These are phyloP conservation scores for Chimonanthus praecox DNA, from an alignment of 164 flowering plant genomes.

Conservation along the genomic window DNA sequence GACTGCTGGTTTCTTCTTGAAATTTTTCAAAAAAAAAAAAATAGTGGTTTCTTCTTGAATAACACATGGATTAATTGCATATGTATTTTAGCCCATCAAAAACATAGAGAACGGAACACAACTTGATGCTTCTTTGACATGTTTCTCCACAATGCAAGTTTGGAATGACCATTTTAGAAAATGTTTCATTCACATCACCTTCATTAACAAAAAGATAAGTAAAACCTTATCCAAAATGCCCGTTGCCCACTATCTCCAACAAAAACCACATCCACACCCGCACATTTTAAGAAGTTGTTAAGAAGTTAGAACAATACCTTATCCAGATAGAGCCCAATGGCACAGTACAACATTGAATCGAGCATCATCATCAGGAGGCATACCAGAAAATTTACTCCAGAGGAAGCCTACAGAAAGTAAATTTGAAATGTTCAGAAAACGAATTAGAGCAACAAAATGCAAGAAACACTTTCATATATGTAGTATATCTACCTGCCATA, in stretches of 20 bases:
- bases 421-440: not conserved
- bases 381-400: constrained; percentile 88
- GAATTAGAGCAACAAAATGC: not conserved
- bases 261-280: not conserved
- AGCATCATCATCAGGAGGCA: constrained; percentile 89
- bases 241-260: not conserved
- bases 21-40: too few species aligned
- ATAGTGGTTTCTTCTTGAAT: too few species aligned
- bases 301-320: constrained; percentile 53
- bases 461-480: not conserved
- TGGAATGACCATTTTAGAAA: too few species aligned
- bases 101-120: too few species aligned
- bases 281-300: not conserved
- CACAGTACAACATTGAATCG: constrained; percentile 71
- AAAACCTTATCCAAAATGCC: too few species aligned
- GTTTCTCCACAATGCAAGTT: too few species aligned
- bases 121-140: too few species aligned
- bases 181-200: too few species aligned
- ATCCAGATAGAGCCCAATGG: constrained; percentile 76
- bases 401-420: constrained; percentile 57
- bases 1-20: too few species aligned
- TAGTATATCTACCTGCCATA: constrained; percentile 71
- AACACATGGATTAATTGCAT: too few species aligned
- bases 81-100: too few species aligned
- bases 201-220: too few species aligned